Conservation (phyloP, 2,329 filamentous ascomycete genomes). For the Apiospora saccharicola region DNA sequence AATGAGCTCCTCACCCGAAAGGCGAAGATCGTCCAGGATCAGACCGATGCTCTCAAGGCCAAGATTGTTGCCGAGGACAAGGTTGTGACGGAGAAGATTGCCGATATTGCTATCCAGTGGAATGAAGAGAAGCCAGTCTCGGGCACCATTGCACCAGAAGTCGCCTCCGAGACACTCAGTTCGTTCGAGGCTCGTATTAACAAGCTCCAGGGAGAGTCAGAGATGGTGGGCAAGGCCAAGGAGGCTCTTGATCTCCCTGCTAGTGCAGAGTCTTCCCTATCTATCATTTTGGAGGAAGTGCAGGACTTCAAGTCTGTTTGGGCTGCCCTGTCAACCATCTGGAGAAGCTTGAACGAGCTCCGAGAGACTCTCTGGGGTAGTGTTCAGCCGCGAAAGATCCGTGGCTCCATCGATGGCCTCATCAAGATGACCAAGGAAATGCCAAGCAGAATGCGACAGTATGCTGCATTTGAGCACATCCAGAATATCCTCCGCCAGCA, state of each 20-base stretch:
- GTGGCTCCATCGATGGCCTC: slow-evolving; percentile 85
- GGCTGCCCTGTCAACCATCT: slow-evolving; percentile 94
- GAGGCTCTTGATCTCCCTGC: slow-evolving; percentile 92
- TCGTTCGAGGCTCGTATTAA: slow-evolving; percentile 87
- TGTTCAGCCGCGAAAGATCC: slow-evolving; percentile 92
- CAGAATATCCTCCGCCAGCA: slow-evolving; percentile 88
- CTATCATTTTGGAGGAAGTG: slow-evolving; percentile 91
- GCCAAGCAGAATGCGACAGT: slow-evolving; percentile 98
- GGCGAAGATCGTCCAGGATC: slow-evolving; percentile 93
- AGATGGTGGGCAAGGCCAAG: slow-evolving; percentile 96
- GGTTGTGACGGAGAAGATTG: slow-evolving; percentile 86
- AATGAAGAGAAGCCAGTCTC: slow-evolving; percentile 97
- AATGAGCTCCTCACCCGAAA: slow-evolving; percentile 93
- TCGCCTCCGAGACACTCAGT: slow-evolving; percentile 82
- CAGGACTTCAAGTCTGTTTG: slow-evolving; percentile 99
- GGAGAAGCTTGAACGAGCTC: slow-evolving; percentile 94
- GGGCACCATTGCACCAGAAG: slow-evolving; percentile 87
- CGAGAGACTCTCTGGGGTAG: slow-evolving; percentile 94
- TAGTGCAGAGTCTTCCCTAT: slow-evolving; percentile 79
- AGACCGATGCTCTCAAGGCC: slow-evolving; percentile 91
- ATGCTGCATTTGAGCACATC: slow-evolving; percentile 99
- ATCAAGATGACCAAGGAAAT: slow-evolving; percentile 99
- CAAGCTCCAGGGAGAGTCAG: slow-evolving; percentile 83
- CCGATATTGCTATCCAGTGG: slow-evolving; percentile 86
- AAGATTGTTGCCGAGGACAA: slow-evolving; percentile 96